phyloP scores from a whole-genome alignment of 2,329 filamentous ascomycete species.

The Ceratocystis variospora region DNA sequence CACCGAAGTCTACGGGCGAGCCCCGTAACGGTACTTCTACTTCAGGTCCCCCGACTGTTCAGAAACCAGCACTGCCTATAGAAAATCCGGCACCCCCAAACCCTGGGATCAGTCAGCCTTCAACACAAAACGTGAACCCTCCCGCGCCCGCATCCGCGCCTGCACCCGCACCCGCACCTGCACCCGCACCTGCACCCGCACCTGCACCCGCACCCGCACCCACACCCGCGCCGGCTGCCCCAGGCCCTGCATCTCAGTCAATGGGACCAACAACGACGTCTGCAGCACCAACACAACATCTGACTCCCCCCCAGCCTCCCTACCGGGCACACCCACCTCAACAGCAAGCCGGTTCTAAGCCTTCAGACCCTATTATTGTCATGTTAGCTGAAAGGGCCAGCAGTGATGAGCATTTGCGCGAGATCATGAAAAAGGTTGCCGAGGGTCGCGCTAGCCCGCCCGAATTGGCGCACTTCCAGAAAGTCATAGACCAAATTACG shows the following conservation, averaged over 20 bases:
- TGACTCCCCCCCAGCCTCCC: slow-evolving; percentile 18
- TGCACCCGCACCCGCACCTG: background rate
- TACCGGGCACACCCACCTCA: no score
- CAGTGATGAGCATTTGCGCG: slow-evolving; percentile 56
- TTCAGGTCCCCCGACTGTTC: background rate
- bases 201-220: no score
- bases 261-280: background rate
- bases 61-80: background rate
- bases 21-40: background rate
- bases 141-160: background rate
- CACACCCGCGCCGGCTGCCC: background rate
- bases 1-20: slow-evolving; percentile 18
- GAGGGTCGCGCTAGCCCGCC: slow-evolving; percentile 56
- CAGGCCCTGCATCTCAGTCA: background rate
- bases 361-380: slow-evolving; percentile 65
- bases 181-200: no score
- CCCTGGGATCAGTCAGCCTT: background rate
- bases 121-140: background rate
- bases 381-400: slow-evolving; percentile 63
- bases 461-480: slow-evolving; percentile 63
- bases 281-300: slow-evolving; percentile 19
- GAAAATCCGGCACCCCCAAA: background rate
- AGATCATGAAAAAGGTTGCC: slow-evolving; percentile 72
- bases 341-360: slow-evolving; percentile 22
- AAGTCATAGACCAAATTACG: slow-evolving; percentile 68